A percentile compares a stretch with the other conserved stretches of the same genome.
phyloP scores from a whole-genome alignment of 257 asterid species.

The Agastache rugosa region DNA sequence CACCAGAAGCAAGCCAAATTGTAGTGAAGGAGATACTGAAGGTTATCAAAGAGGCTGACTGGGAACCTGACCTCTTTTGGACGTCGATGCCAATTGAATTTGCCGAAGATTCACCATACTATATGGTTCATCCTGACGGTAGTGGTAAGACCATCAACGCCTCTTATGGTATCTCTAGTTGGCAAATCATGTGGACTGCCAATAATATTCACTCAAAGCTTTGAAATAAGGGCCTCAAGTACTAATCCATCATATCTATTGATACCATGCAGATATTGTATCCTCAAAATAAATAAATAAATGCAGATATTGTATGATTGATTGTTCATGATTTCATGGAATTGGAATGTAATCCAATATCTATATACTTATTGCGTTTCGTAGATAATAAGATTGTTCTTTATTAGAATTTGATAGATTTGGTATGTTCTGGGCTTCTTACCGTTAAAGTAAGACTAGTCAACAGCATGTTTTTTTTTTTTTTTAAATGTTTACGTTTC shows the following conservation, averaged over 20 bases:
- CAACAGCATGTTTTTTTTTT: too few species aligned
- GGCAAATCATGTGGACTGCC: conserved; percentile 53
- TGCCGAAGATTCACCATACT: conserved; percentile 50
- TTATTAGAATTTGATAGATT: not conserved
- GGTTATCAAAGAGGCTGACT: conserved; percentile 54
- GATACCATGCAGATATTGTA: not conserved
- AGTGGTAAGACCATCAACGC: conserved; percentile 48
- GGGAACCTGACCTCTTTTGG: conserved; percentile 74
- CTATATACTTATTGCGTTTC: too few species aligned
- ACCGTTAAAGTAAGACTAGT: too few species aligned
- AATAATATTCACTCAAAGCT: conserved; percentile 42
- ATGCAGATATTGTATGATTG: not conserved
- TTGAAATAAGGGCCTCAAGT: conserved; percentile 26
- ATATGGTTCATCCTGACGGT: conserved; percentile 42
- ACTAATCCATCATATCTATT: not conserved
- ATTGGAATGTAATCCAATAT: not conserved
- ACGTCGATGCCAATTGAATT: conserved; percentile 57
- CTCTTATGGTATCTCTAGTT: conserved; percentile 35
- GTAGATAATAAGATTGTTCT: not conserved
- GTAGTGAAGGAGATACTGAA: conserved; percentile 65
- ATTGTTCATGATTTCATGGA: not conserved
- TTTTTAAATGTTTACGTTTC: too few species aligned
- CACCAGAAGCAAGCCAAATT: conserved; percentile 59
- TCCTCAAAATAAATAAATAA: too few species aligned
- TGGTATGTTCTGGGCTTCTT: too few species aligned